phyloP scores from a whole-genome alignment of 2,329 filamentous ascomycete genomes.

The Talaromyces sp. region DNA sequence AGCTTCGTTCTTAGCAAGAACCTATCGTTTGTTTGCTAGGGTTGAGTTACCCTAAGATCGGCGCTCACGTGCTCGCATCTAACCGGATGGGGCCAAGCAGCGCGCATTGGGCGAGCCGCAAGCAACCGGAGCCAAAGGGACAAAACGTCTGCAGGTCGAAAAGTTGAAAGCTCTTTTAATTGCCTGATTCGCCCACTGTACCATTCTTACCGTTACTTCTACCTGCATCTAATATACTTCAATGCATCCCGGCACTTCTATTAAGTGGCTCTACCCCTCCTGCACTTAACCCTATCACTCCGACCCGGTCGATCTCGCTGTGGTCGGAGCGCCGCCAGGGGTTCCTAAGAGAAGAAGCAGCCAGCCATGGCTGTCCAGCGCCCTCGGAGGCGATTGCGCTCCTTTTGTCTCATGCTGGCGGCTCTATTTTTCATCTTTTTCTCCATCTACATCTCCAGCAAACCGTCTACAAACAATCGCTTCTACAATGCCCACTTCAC shows the following conservation, averaged over 20 bases:
- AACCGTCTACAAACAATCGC: constrained; percentile 17
- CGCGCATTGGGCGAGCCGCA: background rate
- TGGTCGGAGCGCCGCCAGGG: background rate
- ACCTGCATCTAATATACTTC: background rate
- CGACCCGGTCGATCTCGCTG: background rate
- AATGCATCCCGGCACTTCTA: background rate
- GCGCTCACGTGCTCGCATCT: background rate
- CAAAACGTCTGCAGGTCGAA: background rate
- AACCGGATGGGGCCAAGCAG: background rate
- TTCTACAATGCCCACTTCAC: constrained; percentile 19
- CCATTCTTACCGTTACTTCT: too few species aligned
- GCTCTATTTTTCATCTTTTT: constrained; percentile 23
- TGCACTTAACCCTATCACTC: background rate
- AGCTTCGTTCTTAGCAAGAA: too few species aligned
- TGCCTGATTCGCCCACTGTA: background rate
- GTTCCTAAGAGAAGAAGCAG: background rate
- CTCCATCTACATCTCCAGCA: constrained; percentile 38
- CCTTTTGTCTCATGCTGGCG: constrained; percentile 14
- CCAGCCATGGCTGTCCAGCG: constrained; percentile 17
- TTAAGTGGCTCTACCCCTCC: background rate
- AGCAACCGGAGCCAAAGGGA: background rate
- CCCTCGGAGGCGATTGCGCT: constrained; percentile 15
- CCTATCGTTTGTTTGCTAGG: background rate
- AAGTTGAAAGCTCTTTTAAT: background rate
- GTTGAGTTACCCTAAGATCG: background rate